phyloP scores from a whole-genome alignment of 257 asterid species.

The Penstemon eatonii region DNA sequence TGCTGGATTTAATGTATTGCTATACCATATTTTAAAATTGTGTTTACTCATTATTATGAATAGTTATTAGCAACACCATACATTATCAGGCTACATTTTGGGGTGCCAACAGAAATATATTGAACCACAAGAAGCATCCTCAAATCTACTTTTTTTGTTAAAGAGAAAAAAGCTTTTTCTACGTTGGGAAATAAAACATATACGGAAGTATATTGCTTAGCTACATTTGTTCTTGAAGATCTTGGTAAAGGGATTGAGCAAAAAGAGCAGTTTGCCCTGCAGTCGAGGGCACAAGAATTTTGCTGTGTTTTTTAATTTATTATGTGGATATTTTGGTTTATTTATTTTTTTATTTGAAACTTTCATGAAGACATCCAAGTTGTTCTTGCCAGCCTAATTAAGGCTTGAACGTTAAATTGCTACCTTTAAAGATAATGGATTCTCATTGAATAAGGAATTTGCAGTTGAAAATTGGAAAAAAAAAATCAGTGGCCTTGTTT shows the following conservation, averaged over 20 bases:
- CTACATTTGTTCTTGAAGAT: slow-evolving; percentile 71
- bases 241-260: slow-evolving; percentile 79
- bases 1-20: no score
- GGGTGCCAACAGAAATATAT: slow-evolving; percentile 61
- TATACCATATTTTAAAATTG: no score
- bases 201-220: slow-evolving; percentile 64
- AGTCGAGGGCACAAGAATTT: slow-evolving; percentile 38
- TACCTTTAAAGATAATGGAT: no score
- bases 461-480: no score
- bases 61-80: slow-evolving; percentile 32
- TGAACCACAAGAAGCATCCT: slow-evolving; percentile 59
- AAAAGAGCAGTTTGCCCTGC: slow-evolving; percentile 50
- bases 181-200: slow-evolving; percentile 43
- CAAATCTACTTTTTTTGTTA: slow-evolving; percentile 39
- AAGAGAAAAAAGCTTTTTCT: slow-evolving; percentile 43
- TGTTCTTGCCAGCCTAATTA: no score
- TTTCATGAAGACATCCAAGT: neutral
- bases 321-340: slow-evolving; percentile 11
- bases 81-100: slow-evolving; percentile 48
- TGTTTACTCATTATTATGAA: no score
- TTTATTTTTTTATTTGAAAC: slow-evolving; percentile 23
- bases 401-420: no score
- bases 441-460: no score
- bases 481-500: no score
- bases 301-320: slow-evolving; percentile 27